Evolutionary conservation across 2,329 filamentous ascomycete species (phyloP).

Genomic region (Colletotrichum costaricense): DNA sequence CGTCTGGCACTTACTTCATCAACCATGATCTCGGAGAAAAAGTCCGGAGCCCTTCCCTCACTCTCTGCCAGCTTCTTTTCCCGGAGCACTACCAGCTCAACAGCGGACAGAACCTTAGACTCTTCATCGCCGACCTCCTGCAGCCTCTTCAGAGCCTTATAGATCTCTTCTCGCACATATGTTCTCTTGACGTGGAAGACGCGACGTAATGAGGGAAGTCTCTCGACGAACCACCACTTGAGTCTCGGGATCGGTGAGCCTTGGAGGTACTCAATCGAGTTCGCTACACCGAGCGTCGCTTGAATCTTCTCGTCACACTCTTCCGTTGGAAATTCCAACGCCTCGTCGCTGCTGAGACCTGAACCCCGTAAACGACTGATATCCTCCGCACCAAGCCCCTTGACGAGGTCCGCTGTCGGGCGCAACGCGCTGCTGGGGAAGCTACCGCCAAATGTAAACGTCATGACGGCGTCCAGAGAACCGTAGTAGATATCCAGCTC

Average conservation of each 20-base stretch:
- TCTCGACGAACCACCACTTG: slow-evolving; percentile 25
- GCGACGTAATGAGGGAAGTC: neutral
- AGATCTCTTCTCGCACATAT: slow-evolving; percentile 21
- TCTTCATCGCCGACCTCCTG: slow-evolving; percentile 14
- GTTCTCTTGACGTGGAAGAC: slow-evolving; percentile 2
- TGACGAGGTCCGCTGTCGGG: slow-evolving; percentile 3
- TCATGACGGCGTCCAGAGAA: slow-evolving; percentile 47
- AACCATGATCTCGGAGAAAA: slow-evolving; percentile 12
- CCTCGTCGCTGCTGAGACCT: neutral
- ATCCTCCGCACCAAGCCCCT: neutral
- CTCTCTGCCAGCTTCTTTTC: slow-evolving; percentile 31
- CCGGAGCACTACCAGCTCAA: slow-evolving; percentile 31
- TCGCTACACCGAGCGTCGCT: slow-evolving; percentile 25
- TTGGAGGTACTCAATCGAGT: slow-evolving; percentile 11
- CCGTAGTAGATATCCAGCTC: slow-evolving; percentile 43
- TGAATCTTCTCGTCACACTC: slow-evolving; percentile 22
- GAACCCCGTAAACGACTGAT: neutral
- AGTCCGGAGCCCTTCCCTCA: slow-evolving; percentile 30
- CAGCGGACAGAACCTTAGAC: slow-evolving; percentile 23
- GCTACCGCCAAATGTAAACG: slow-evolving; percentile 42
- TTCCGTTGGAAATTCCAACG: slow-evolving; percentile 10
- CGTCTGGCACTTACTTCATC: slow-evolving; percentile 18
- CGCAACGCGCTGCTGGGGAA: slow-evolving; percentile 15
- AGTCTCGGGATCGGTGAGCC: slow-evolving; percentile 21
- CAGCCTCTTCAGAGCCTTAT: slow-evolving; percentile 20